phyloP scores from a whole-genome alignment of 2,329 filamentous ascomycete species.

The Beauveria caledonica region DNA sequence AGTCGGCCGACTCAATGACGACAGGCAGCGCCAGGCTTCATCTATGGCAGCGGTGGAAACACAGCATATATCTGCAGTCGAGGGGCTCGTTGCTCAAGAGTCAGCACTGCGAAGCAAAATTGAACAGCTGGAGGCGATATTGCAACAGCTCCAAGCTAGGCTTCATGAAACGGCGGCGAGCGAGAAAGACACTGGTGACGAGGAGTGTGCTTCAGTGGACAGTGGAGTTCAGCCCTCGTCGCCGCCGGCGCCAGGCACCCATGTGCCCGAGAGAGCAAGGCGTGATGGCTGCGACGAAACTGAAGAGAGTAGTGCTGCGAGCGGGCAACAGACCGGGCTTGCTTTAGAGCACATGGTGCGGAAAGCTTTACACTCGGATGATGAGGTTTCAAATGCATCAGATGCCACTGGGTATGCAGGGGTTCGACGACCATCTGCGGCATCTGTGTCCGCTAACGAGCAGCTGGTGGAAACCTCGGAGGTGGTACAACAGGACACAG shows the following conservation, averaged over 20 bases:
- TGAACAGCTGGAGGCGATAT: not conserved
- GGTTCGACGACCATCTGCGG: not conserved
- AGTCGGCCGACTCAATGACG: not conserved
- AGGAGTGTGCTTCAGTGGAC: not conserved
- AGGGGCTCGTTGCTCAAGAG: not conserved
- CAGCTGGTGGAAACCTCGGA: not conserved
- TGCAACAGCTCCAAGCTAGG: not conserved
- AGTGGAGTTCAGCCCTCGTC: not conserved
- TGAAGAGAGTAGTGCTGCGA: not conserved
- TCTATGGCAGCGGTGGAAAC: not conserved
- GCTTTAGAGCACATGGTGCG: not conserved
- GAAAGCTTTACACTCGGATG: not conserved
- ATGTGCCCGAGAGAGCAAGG: not conserved
- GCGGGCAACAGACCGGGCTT: not conserved
- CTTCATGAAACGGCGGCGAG: not conserved
- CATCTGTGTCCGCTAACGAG: not conserved
- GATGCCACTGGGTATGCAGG: not conserved
- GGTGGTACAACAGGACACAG: not conserved
- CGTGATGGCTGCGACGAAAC: not conserved
- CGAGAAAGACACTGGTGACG: not conserved
- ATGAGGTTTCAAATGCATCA: not conserved
- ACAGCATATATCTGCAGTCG: not conserved
- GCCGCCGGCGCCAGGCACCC: not conserved
- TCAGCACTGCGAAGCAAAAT: not conserved
- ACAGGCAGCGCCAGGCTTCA: not conserved